phyloP scores from a whole-genome alignment of 2,329 filamentous ascomycete species.

The Alternaria dauci region DNA sequence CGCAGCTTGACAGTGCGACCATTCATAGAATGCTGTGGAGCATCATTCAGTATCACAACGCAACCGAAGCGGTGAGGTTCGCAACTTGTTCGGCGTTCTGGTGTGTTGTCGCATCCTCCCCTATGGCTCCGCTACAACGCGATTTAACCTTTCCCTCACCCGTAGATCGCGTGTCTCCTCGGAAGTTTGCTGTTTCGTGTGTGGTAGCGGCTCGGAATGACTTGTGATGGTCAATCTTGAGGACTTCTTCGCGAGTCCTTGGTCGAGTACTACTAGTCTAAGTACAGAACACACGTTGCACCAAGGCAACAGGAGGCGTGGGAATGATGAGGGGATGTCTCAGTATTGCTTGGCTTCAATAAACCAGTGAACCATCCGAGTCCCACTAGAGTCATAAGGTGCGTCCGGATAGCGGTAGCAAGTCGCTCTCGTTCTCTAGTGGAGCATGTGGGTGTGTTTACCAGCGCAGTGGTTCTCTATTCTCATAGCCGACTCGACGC shows the following conservation, averaged over 20 bases:
- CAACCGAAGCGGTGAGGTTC: slow-evolving; percentile 19
- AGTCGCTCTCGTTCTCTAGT: slow-evolving; percentile 4
- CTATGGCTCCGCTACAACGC: background rate
- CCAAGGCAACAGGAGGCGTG: background rate
- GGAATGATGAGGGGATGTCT: slow-evolving; percentile 3
- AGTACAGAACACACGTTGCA: slow-evolving; percentile 3
- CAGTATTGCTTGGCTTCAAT: slow-evolving; percentile 3
- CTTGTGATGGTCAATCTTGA: background rate
- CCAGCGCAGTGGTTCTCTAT: slow-evolving; percentile 6
- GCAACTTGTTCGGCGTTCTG: slow-evolving; percentile 11
- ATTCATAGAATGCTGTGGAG: slow-evolving; percentile 18
- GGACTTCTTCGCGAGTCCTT: background rate
- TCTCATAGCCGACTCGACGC: background rate
- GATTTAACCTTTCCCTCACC: background rate
- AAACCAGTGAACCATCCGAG: background rate
- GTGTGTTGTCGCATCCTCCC: background rate
- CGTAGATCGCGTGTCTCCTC: background rate
- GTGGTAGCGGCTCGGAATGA: background rate
- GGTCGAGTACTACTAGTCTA: background rate
- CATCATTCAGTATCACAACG: slow-evolving; percentile 9
- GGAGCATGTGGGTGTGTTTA: slow-evolving; percentile 1
- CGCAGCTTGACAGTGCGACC: slow-evolving; percentile 14
- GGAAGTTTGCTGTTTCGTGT: background rate
- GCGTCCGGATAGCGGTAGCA: background rate
- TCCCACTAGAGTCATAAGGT: slow-evolving; percentile 9